These are phyloP conservation scores for Boletus mariae DNA, from an alignment of 1,284 basidiomycete species.

Conservation along the genomic window DNA sequence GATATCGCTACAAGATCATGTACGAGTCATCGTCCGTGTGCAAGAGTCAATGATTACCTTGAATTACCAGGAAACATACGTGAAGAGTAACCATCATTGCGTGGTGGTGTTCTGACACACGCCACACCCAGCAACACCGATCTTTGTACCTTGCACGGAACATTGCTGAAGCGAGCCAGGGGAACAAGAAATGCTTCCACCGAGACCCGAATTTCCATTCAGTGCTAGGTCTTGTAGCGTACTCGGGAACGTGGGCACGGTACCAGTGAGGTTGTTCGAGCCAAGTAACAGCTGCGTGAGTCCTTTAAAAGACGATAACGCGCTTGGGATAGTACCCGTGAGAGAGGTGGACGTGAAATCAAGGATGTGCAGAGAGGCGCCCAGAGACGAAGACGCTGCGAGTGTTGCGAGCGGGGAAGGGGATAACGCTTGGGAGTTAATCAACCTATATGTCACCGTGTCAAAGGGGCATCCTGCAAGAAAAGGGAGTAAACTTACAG, in stretches of 20 bases:
- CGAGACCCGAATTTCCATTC: conserved; percentile 28
- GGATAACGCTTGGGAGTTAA: conserved; percentile 28
- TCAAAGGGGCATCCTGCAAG: not conserved
- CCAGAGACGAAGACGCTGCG: conserved; percentile 34
- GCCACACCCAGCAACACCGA: conserved; percentile 22
- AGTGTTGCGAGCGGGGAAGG: conserved; percentile 32
- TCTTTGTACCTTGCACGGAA: conserved; percentile 21
- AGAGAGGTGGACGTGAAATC: conserved; percentile 36
- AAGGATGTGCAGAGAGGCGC: conserved; percentile 36
- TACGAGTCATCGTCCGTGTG: not conserved
- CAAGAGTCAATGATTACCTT: conserved; percentile 4
- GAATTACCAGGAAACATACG: not conserved
- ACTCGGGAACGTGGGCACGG: conserved; percentile 31
- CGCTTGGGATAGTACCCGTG: conserved; percentile 29
- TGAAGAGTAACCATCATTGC: not conserved
- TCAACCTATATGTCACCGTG: conserved; percentile 12
- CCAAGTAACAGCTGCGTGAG: conserved; percentile 34
- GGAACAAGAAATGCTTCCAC: conserved; percentile 23
- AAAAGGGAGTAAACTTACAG: conserved; percentile 35
- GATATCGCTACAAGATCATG: conserved; percentile 16
- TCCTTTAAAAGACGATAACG: conserved; percentile 24
- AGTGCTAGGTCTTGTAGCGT: conserved; percentile 32
- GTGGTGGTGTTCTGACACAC: conserved; percentile 20
- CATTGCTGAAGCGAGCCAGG: conserved; percentile 17
- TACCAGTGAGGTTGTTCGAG: conserved; percentile 33